Evolutionary conservation across 2,329 filamentous ascomycete species (phyloP), one percentile per base, ranked within the genome.

Genomic region (Phyllosticta ampelicida): DNA sequence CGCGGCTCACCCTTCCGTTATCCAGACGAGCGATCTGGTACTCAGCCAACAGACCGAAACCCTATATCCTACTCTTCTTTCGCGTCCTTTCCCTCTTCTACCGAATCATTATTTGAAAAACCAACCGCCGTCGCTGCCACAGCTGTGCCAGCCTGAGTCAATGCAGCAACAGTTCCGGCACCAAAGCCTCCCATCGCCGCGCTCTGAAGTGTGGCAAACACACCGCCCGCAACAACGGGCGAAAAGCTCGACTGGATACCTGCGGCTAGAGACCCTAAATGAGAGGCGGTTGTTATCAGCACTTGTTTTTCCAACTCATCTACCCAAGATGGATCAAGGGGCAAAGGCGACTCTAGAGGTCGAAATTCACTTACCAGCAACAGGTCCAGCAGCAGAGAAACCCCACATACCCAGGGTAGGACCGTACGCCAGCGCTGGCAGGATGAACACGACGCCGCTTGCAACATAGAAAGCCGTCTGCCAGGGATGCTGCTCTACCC

Each of bases 121-220:
- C 30, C 30, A 4, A 36, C 30, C 1, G 30, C 30, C 10, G 30
- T 36, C 10, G 9, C 13, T 16, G 30, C 30, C 10, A 11, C 10
- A 11, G 13, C 30, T 13, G 30, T 11, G 30, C 30, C 10, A 11
- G 13, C 30, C 9, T 36, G 30, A 36, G 63, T 63, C 13, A 61
- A 61, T 1, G 63, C 64, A 9, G 62, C 63, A 26, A 63, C 66
- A 55, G 63, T 54, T 28, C 63, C 59, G 5, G 61, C 66, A 5
- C 68, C 67, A 49, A 65, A 68, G 2, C 68, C 68, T 4, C 67
- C 67, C 68, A 70, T 70, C 9, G 64, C 67, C 13, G 68, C 69
- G 53, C 68, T 70, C 60, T 71, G 68, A 4, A 65, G 48, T 13
- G 62, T 64, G 1, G 68, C 67, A 29, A 64, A 67, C 6, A 65